Base-by-base conservation (phyloP, 768 basidiomycete species). In the Auricularia auricula-judae region DNA sequence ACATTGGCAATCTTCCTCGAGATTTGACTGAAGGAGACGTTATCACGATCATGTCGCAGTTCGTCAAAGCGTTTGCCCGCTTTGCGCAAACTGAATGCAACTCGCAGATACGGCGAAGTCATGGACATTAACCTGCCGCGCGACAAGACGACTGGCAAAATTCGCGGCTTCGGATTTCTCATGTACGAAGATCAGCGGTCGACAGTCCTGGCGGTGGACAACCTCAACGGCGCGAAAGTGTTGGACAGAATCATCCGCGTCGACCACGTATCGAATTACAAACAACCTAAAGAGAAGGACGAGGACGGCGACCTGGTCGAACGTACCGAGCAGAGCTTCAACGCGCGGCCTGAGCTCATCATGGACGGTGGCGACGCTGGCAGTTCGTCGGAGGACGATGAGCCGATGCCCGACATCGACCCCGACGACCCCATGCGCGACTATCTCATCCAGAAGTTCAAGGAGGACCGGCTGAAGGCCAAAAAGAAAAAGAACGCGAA, bases 141-240 rank as follows among this genome's bases (percentile, higher is more conserved):
- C 61, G 93, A 97, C 78, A 95, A 94, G 72, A 81, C 88, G 63
- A 96, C 96, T 0, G 93, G 93, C 33, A 95, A 96, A 72, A 80
- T 88, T 0, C 86, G 78, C 71, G 97, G 97, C 2, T 99, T 98
- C 73, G 95, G 85, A 8, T 99, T 98, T 78, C 80, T 98, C 67
- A 98, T 98, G 97, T 99, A 98, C 75, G 93, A 96, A 76, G 94
- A 99, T 75, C 97, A 99, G 76, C 84, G 93, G 60, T 96, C 93
- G 66, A 99, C 97, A 4, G 75, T 98, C 62, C 81, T 99, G 61
- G 97, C 97, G 8, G 96, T 99, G 67, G 97, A 99, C 78, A 99
- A 99, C 78, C 86, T 99, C 75, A 98, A 97, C 71, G 97, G 97
- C 51, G 91, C 94, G 59, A 85, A 85, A 63, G 88, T 98, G 51